Evolutionary conservation across 2,329 filamentous ascomycete genomes (phyloP).

Genomic region (Diaporthe citrichinensis): DNA sequence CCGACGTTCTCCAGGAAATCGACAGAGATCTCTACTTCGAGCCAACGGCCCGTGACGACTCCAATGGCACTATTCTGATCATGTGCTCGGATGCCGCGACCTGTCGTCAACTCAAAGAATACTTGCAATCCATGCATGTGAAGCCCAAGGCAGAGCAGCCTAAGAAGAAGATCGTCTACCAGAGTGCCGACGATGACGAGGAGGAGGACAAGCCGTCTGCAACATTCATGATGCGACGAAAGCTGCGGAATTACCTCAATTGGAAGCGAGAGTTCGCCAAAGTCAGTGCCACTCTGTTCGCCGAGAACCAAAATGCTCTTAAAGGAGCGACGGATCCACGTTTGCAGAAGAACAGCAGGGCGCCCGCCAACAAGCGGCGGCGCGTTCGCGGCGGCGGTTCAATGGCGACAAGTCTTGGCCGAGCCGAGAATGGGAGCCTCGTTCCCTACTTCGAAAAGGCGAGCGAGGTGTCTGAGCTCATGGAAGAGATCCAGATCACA

Average conservation of each 20-base stretch:
- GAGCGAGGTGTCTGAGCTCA: constrained; percentile 83
- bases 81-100: constrained; percentile 94
- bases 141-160: constrained; percentile 65
- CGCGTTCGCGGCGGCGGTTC: constrained; percentile 84
- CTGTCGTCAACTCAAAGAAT: constrained; percentile 90
- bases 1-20: constrained; percentile 94
- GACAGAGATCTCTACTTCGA: constrained; percentile 92
- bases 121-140: constrained; percentile 90
- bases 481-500: constrained; percentile 86
- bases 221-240: constrained; percentile 90
- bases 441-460: constrained; percentile 86
- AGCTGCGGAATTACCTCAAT: constrained; percentile 85
- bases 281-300: constrained; percentile 83
- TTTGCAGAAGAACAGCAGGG: constrained; percentile 69
- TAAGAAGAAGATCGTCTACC: constrained; percentile 48
- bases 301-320: constrained; percentile 84
- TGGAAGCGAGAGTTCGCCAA: constrained; percentile 94
- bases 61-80: constrained; percentile 91
- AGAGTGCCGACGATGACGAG: constrained; percentile 62
- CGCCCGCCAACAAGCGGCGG: constrained; percentile 87
- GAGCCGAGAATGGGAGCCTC: constrained; percentile 81
- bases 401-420: constrained; percentile 68
- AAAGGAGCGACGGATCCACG: constrained; percentile 75
- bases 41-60: constrained; percentile 81
- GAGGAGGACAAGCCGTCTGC: constrained; percentile 78